These are phyloP conservation scores for Stereocaulon alpinum DNA, from an alignment of 495 filamentous ascomycete genomes.

Conservation along the genomic window DNA sequence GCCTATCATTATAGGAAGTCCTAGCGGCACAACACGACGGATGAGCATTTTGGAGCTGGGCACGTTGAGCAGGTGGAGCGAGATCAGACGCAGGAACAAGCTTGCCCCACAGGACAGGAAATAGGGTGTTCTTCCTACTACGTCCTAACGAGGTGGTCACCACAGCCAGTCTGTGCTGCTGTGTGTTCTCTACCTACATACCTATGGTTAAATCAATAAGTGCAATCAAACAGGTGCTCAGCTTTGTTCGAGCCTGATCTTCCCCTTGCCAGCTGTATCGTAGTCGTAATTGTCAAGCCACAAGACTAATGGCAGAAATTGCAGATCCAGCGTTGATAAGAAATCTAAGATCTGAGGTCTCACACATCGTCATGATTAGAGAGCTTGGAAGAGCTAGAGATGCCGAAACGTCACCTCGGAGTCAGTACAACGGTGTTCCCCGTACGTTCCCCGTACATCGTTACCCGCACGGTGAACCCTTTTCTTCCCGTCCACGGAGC, in stretches of 20 bases:
- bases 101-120: slow-evolving; percentile 22
- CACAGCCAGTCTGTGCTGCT: neutral
- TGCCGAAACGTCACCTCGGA: neutral
- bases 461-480: neutral
- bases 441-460: neutral
- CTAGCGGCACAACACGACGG: slow-evolving; percentile 50
- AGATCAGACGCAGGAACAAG: slow-evolving; percentile 57
- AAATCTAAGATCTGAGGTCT: neutral
- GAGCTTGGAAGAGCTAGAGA: neutral
- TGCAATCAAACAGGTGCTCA: neutral
- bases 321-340: neutral
- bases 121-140: neutral
- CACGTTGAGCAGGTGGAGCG: slow-evolving; percentile 52
- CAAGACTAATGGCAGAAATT: neutral
- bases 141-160: neutral
- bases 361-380: neutral
- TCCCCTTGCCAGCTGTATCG: neutral
- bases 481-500: neutral
- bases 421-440: neutral
- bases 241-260: no score
- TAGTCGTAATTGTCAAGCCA: neutral
- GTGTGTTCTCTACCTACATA: neutral
- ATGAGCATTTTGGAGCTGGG: slow-evolving; percentile 61
- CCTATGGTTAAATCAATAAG: neutral
- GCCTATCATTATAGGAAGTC: slow-evolving; percentile 57